Percentiles rank a stretch among this genome's conserved stretches.
Evolutionary conservation across 495 filamentous ascomycete genomes (phyloP).

Genomic region (Tuber umbilicatum): DNA sequence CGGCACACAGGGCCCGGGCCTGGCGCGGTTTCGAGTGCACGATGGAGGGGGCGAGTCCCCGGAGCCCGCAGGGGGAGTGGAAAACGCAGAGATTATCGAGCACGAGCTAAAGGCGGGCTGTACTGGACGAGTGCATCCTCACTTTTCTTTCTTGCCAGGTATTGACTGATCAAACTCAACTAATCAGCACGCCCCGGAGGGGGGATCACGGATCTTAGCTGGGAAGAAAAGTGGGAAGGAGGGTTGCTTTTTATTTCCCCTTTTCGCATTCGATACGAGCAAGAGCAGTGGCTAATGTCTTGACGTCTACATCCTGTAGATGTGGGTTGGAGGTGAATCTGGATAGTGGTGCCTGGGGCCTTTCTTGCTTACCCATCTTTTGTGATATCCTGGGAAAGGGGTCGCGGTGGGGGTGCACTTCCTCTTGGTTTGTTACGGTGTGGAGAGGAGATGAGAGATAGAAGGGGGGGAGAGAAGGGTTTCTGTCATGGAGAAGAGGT

Average conservation of each 20-base stretch:
- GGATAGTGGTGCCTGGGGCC: background rate
- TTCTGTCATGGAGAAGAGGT: background rate
- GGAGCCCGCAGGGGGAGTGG: background rate
- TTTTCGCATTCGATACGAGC: background rate
- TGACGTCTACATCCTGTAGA: background rate
- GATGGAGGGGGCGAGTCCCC: background rate
- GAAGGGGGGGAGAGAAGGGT: background rate
- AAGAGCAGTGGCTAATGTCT: background rate
- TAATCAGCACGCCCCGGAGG: background rate
- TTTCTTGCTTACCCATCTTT: background rate
- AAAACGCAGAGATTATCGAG: background rate
- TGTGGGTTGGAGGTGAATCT: background rate
- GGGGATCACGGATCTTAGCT: background rate
- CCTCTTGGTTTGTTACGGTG: background rate
- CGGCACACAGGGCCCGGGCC: background rate
- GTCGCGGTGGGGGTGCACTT: background rate
- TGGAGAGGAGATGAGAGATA: background rate
- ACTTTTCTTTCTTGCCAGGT: background rate
- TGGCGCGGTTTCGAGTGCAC: background rate
- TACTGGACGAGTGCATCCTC: background rate
- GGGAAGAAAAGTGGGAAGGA: background rate
- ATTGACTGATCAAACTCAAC: background rate
- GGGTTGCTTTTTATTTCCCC: background rate
- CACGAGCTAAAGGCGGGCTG: background rate
- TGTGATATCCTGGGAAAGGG: background rate